phyloP scores from a whole-genome alignment of 345 rosid genomes.

The Bruguiera parviflora region DNA sequence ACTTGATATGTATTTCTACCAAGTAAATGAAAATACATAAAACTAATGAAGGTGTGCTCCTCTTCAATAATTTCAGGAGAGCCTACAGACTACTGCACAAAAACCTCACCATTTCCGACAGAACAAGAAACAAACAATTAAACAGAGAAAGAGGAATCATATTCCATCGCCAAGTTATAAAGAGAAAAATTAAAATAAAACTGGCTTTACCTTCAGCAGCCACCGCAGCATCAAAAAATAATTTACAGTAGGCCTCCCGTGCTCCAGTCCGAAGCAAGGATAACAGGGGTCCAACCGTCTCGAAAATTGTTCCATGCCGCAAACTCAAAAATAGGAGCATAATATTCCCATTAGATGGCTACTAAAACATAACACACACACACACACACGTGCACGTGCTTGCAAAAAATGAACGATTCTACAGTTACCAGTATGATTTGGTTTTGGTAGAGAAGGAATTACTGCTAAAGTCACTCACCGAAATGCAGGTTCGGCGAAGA shows the following conservation, averaged over 20 bases:
- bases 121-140: not conserved
- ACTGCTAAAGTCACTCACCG: constrained; percentile 40
- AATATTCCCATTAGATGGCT: too few relatives aligned
- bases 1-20: not conserved
- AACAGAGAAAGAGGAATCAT: not conserved
- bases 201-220: constrained; percentile 61
- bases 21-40: not conserved
- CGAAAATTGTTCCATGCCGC: constrained; percentile 32
- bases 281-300: constrained; percentile 75
- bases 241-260: constrained; percentile 65
- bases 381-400: too few relatives aligned
- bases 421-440: too few relatives aligned
- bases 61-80: too few relatives aligned
- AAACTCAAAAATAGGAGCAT: too few relatives aligned
- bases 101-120: too few relatives aligned
- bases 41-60: too few relatives aligned
- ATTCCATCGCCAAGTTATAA: not conserved
- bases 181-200: not conserved
- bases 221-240: constrained; percentile 67
- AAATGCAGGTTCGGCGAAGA: constrained; percentile 75
- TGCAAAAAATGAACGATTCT: too few relatives aligned
- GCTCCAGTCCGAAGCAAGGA: constrained; percentile 79
- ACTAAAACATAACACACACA: too few relatives aligned
- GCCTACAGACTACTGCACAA: too few relatives aligned
- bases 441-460: too few relatives aligned